Percentiles rank a stretch among this genome's conserved stretches.
Conservation (phyloP, 2,329 filamentous ascomycete species). For the Sarocladiaceae sp. region DNA sequence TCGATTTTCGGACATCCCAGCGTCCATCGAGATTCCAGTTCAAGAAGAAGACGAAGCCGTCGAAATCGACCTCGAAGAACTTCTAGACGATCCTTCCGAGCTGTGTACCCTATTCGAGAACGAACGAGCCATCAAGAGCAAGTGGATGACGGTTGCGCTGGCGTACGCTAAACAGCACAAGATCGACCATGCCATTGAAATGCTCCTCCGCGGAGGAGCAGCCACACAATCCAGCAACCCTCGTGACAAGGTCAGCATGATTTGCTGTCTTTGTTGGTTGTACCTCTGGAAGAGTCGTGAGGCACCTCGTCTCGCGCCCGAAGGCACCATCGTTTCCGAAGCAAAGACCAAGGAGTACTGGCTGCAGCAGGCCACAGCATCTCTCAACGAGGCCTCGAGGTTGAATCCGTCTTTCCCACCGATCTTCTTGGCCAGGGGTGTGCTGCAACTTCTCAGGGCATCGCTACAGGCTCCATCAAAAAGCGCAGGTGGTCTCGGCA, state of each 20-base stretch:
- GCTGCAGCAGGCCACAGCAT: slow-evolving; percentile 83
- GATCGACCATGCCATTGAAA: slow-evolving; percentile 76
- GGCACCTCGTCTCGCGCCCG: slow-evolving; percentile 60
- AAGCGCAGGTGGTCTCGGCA: slow-evolving; percentile 60
- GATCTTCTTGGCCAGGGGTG: slow-evolving; percentile 85
- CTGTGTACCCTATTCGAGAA: slow-evolving; percentile 93
- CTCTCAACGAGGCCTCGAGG: slow-evolving; percentile 90
- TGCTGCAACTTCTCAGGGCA: slow-evolving; percentile 81
- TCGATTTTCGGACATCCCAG: slow-evolving; percentile 62
- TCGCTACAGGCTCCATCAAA: slow-evolving; percentile 77
- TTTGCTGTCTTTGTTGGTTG: slow-evolving; percentile 86
- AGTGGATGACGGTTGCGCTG: slow-evolving; percentile 97
- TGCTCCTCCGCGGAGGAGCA: slow-evolving; percentile 68
- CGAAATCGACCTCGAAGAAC: slow-evolving; percentile 87
- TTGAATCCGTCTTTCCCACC: slow-evolving; percentile 91
- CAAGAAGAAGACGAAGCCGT: slow-evolving; percentile 70
- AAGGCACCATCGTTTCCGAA: slow-evolving; percentile 62
- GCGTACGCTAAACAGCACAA: slow-evolving; percentile 96
- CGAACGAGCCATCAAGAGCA: slow-evolving; percentile 83
- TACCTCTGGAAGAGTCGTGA: slow-evolving; percentile 86
- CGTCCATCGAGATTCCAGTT: slow-evolving; percentile 63
- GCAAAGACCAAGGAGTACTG: slow-evolving; percentile 91
- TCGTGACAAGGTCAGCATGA: slow-evolving; percentile 80
- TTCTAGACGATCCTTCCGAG: slow-evolving; percentile 91
- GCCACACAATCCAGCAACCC: slow-evolving; percentile 68